Evolutionary conservation across 768 basidiomycete species (phyloP).

Genomic region (Leucocoprinus sp.): DNA sequence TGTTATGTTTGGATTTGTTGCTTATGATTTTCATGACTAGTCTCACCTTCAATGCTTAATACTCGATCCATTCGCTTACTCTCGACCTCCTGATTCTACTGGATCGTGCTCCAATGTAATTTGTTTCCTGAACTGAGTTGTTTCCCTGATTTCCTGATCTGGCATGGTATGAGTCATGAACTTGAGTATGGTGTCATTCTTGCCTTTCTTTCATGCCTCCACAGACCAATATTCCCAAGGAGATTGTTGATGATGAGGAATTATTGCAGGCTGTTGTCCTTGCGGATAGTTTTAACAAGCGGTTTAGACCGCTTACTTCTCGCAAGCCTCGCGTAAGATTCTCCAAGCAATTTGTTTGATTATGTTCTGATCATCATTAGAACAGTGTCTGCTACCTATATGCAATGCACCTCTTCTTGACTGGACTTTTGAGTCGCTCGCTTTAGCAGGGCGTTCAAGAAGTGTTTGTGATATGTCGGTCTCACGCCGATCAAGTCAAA

Average conservation of each 20-base stretch:
- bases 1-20: constrained; percentile 57
- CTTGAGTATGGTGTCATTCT: constrained; percentile 9
- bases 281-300: constrained; percentile 92
- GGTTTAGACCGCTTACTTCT: constrained; percentile 84
- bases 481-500: constrained; percentile 82
- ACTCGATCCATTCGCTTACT: constrained; percentile 51
- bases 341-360: constrained; percentile 12
- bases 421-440: constrained; percentile 95
- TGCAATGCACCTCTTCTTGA: constrained; percentile 90
- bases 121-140: constrained; percentile 28
- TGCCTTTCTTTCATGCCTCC: constrained; percentile 47
- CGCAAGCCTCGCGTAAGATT: constrained; percentile 74
- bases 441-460: constrained; percentile 94
- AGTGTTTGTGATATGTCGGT: constrained; percentile 91
- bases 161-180: constrained; percentile 20
- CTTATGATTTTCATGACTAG: constrained; percentile 61
- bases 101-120: constrained; percentile 58
- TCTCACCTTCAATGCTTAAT: constrained; percentile 59
- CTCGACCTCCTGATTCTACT: constrained; percentile 52
- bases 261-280: constrained; percentile 91
- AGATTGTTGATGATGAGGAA: constrained; percentile 66
- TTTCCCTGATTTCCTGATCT: constrained; percentile 13
- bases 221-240: constrained; percentile 49
- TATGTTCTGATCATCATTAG: constrained; percentile 15
- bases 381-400: constrained; percentile 83